Percentiles rank a stretch among this genome's conserved stretches.
Evolutionary conservation across 1,139 yeast species (phyloP).

Genomic region (Blastobotrys ciferrii): DNA sequence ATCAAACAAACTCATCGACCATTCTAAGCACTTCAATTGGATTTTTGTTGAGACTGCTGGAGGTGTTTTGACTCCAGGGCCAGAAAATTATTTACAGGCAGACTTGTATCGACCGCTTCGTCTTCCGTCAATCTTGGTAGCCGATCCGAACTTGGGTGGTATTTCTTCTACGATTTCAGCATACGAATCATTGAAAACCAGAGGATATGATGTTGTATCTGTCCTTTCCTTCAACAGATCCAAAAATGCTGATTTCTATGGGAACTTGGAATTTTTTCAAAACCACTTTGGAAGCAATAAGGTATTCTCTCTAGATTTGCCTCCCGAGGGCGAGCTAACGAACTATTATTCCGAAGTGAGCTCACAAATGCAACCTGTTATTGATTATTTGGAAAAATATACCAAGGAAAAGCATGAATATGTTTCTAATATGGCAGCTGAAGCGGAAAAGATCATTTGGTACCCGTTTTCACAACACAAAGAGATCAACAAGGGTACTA

Average conservation of each 20-base stretch:
- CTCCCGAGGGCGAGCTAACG: conserved; percentile 1
- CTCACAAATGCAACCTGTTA: background rate
- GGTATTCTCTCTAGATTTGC: background rate
- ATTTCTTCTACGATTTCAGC: conserved; percentile 32
- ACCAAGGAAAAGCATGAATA: conserved; percentile 1
- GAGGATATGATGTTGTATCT: conserved; percentile 30
- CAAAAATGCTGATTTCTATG: conserved; percentile 16
- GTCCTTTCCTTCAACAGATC: conserved; percentile 24
- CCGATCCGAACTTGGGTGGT: conserved; percentile 31
- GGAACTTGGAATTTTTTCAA: conserved; percentile 27
- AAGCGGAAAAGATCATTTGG: conserved; percentile 30
- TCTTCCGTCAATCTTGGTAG: conserved; percentile 30
- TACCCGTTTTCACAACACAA: conserved; percentile 34
- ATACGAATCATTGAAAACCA: conserved; percentile 26
- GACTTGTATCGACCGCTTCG: conserved; percentile 30
- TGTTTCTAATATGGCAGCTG: conserved; percentile 22
- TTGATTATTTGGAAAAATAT: background rate
- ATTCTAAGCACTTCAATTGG: conserved; percentile 14
- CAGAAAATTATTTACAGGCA: conserved; percentile 28
- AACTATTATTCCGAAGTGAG: conserved; percentile 1
- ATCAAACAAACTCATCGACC: background rate
- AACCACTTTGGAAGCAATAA: conserved; percentile 20
- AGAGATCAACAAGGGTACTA: conserved; percentile 21
- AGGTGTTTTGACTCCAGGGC: conserved; percentile 32
- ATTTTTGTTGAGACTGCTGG: conserved; percentile 33